These are phyloP conservation scores for Kwoniella mangroviensis DNA, from an alignment of 768 basidiomycete genomes.

Conservation along the genomic window DNA sequence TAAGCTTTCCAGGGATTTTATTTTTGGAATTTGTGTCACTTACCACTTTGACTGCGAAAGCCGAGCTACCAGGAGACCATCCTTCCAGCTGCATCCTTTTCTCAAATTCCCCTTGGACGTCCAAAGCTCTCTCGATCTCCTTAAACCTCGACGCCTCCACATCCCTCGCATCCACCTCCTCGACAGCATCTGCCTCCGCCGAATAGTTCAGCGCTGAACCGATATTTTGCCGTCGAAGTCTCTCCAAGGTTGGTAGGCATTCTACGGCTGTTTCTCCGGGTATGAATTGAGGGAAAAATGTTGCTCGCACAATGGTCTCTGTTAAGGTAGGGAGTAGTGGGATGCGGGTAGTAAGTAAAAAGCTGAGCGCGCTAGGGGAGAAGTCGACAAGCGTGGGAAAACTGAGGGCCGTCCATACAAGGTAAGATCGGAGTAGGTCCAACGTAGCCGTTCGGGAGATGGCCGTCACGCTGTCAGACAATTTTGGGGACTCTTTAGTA, in stretches of 20 bases:
- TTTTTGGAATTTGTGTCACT: conserved; percentile 36
- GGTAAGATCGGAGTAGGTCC: conserved; percentile 69
- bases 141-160: conserved; percentile 67
- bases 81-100: conserved; percentile 58
- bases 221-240: conserved; percentile 71
- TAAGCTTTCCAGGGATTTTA: neutral
- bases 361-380: conserved; percentile 68
- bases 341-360: conserved; percentile 61
- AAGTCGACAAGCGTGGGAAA: conserved; percentile 75
- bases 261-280: conserved; percentile 78
- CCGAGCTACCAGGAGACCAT: conserved; percentile 62
- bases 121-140: conserved; percentile 75
- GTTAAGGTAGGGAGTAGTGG: conserved; percentile 67
- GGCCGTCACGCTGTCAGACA: neutral
- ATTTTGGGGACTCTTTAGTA: neutral
- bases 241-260: conserved; percentile 68
- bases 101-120: conserved; percentile 81
- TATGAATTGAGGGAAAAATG: conserved; percentile 88
- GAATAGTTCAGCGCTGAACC: conserved; percentile 79
- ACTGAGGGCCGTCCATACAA: conserved; percentile 78
- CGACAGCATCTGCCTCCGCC: conserved; percentile 77
- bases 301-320: conserved; percentile 70
- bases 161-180: conserved; percentile 67
- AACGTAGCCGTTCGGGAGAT: neutral
- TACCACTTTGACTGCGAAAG: conserved; percentile 82